A percentile compares a stretch with the other conserved stretches of the same genome.
phyloP scores from a whole-genome alignment of 2,329 filamentous ascomycete genomes.

The Hymenoscyphus scutula region DNA sequence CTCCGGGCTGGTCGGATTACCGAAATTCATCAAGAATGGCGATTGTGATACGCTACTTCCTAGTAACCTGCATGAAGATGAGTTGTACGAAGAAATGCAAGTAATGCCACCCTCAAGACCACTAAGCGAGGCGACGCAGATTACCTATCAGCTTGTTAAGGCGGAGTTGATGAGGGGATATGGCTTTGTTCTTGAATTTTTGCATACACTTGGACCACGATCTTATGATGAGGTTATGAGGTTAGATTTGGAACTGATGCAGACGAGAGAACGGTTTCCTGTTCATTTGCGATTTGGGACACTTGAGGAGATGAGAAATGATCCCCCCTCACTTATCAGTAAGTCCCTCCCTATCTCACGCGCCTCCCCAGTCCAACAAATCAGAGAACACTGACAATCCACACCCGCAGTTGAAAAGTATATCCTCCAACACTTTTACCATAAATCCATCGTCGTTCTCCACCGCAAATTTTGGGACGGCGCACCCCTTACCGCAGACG shows the following conservation, averaged over 20 bases:
- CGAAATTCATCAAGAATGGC: slow-evolving; percentile 61
- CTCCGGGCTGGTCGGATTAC: slow-evolving; percentile 65
- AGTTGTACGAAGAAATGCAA: slow-evolving; percentile 56
- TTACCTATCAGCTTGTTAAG: slow-evolving; percentile 55
- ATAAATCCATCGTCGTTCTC: slow-evolving; percentile 54
- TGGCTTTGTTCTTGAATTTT: slow-evolving; percentile 49
- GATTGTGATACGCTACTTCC: slow-evolving; percentile 64
- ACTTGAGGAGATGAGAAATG: slow-evolving; percentile 48
- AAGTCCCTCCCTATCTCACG: background rate
- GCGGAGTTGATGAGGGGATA: slow-evolving; percentile 48
- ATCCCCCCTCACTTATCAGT: slow-evolving; percentile 42
- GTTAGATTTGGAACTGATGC: slow-evolving; percentile 47
- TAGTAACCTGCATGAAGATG: slow-evolving; percentile 61
- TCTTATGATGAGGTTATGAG: slow-evolving; percentile 50
- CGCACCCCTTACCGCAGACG: slow-evolving; percentile 34
- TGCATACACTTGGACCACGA: slow-evolving; percentile 49
- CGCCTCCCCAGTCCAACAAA: background rate
- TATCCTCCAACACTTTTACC: slow-evolving; percentile 50
- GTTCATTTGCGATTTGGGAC: slow-evolving; percentile 48
- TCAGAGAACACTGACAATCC: background rate
- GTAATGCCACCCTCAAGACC: slow-evolving; percentile 57
- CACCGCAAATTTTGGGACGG: slow-evolving; percentile 55
- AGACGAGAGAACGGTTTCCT: slow-evolving; percentile 47
- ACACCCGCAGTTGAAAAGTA: slow-evolving; percentile 48
- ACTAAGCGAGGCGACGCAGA: slow-evolving; percentile 54